A percentile compares a stretch with the other conserved stretches of the same genome.
Evolutionary conservation across 345 rosid genomes (phyloP).

Genomic region (Lagerstroemia speciosa): DNA sequence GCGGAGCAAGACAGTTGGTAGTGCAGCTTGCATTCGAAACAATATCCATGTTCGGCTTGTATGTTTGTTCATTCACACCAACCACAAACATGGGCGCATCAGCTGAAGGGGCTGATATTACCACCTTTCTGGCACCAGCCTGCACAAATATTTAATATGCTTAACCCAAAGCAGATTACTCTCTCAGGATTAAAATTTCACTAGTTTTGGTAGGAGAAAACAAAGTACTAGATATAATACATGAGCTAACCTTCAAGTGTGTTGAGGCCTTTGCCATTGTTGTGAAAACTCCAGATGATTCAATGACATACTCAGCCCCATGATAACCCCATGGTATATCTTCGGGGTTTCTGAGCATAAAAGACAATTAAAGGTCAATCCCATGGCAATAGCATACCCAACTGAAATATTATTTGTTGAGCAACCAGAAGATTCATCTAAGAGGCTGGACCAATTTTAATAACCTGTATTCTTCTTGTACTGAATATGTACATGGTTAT

Average conservation of each 20-base stretch:
- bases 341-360: slow-evolving; percentile 63
- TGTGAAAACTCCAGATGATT: slow-evolving; percentile 93
- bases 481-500: not conserved
- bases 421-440: not conserved
- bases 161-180: not conserved
- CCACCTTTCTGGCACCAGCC: slow-evolving; percentile 97
- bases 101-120: slow-evolving; percentile 96
- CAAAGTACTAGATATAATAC: not conserved
- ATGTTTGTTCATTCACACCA: slow-evolving; percentile 87
- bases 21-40: slow-evolving; percentile 99
- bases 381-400: not conserved
- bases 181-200: not conserved
- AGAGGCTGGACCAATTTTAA: not conserved
- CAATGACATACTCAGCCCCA: slow-evolving; percentile 91
- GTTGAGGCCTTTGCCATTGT: slow-evolving; percentile 72
- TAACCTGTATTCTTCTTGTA: not conserved
- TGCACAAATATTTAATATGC: slow-evolving; percentile 13
- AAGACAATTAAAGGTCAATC: not conserved
- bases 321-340: slow-evolving; percentile 97
- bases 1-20: slow-evolving; percentile 99
- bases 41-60: slow-evolving; percentile 80
- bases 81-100: slow-evolving; percentile 99
- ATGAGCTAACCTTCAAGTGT: slow-evolving; percentile 33
- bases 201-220: not conserved
- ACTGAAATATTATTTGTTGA: not conserved